Conservation (phyloP, 108 stramenopile species). For the Mayamaea pseudoterrestris region DNA sequence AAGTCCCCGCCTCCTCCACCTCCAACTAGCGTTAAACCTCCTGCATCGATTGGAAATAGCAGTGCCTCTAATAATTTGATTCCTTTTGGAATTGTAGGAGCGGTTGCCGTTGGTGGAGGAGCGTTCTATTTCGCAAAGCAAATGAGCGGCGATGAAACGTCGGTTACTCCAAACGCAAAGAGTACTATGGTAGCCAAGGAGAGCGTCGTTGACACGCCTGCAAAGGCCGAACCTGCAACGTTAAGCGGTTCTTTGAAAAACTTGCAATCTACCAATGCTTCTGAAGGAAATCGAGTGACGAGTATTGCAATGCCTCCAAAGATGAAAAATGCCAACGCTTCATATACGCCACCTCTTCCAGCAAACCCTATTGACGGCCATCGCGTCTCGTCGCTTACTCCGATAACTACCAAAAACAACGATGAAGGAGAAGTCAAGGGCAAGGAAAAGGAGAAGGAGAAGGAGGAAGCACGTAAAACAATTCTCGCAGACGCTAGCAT, state of each 20-base stretch:
- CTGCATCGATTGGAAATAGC: not conserved
- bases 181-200: not conserved
- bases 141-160: not conserved
- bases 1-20: not conserved
- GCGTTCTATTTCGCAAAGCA: not conserved
- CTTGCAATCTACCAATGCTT: not conserved
- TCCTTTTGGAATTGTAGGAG: not conserved
- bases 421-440: not conserved
- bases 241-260: not conserved
- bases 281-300: not conserved
- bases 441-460: too few species aligned
- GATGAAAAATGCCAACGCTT: slow-evolving; percentile 6
- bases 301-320: not conserved
- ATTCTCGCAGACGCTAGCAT: not conserved
- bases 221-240: not conserved
- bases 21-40: not conserved
- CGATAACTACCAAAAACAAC: not conserved
- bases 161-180: not conserved
- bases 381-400: slow-evolving; percentile 8
- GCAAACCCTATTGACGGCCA: slow-evolving; percentile 31
- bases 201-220: not conserved
- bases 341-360: slow-evolving; percentile 6
- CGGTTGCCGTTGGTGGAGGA: slow-evolving; percentile 2
- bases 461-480: not conserved
- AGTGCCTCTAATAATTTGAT: not conserved